These are phyloP conservation scores for Trichoderma afroharzianum DNA, from an alignment of 2,329 filamentous ascomycete species.

Conservation along the genomic window DNA sequence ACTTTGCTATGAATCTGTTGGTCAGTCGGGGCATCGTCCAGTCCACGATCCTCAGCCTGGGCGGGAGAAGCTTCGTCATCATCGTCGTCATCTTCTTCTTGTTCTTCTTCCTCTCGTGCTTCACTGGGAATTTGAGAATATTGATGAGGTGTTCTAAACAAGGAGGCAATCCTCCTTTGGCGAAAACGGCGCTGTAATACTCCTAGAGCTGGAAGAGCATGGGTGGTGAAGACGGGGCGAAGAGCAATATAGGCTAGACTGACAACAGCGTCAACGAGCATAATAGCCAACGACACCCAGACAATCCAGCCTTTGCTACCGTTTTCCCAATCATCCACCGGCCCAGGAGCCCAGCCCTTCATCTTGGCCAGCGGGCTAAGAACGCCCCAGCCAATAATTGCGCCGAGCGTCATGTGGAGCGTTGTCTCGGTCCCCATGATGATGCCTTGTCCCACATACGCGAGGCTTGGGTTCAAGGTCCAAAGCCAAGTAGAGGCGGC, in stretches of 20 bases:
- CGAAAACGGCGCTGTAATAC: conserved; percentile 19
- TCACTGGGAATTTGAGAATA: conserved; percentile 25
- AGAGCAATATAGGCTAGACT: conserved; percentile 77
- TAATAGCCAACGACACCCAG: conserved; percentile 92
- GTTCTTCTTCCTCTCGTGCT: neutral
- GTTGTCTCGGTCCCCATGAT: conserved; percentile 98
- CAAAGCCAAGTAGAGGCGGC: conserved; percentile 84
- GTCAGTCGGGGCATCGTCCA: conserved; percentile 77
- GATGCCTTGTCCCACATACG: conserved; percentile 94
- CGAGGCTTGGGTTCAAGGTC: conserved; percentile 95
- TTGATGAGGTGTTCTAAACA: conserved; percentile 21
- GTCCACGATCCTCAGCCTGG: conserved; percentile 35
- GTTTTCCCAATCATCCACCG: conserved; percentile 81
- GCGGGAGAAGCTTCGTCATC: conserved; percentile 19
- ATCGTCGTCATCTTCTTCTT: neutral
- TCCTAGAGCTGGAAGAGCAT: neutral
- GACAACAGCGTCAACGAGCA: conserved; percentile 89
- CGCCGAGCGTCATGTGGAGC: conserved; percentile 90
- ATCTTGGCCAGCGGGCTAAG: conserved; percentile 84
- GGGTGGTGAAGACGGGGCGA: conserved; percentile 48
- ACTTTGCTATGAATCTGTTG: conserved; percentile 72
- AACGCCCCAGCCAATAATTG: conserved; percentile 83
- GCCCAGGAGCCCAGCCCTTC: conserved; percentile 83
- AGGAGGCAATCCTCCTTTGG: conserved; percentile 21
- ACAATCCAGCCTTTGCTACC: conserved; percentile 99